A percentile compares a stretch with the other conserved stretches of the same genome.
Evolutionary conservation across 1,284 basidiomycete species (phyloP).

Genomic region (Fomitopsis betulina): DNA sequence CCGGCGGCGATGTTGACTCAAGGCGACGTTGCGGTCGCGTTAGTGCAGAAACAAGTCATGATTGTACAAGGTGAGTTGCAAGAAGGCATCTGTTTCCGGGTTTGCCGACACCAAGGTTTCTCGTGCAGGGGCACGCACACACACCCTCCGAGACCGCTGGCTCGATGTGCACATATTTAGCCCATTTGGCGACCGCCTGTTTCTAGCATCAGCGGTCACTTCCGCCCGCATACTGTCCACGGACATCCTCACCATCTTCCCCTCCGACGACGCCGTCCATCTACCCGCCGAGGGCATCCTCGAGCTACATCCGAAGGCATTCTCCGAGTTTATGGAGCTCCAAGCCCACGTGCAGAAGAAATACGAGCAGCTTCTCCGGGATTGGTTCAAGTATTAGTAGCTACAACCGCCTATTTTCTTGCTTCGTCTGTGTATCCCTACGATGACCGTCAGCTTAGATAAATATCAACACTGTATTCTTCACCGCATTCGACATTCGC

Average conservation of each 20-base stretch:
- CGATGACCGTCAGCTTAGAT: too few species aligned
- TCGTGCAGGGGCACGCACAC: constrained; percentile 37
- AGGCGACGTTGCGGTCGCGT: background rate
- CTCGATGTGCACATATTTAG: constrained; percentile 59
- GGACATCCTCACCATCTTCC: constrained; percentile 55
- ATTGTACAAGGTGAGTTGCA: constrained; percentile 53
- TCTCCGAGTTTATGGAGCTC: constrained; percentile 48
- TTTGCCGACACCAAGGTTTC: background rate
- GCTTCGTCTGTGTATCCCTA: too few species aligned
- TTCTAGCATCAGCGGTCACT: constrained; percentile 52
- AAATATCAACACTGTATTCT: background rate
- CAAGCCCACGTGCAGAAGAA: constrained; percentile 43
- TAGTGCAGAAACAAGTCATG: constrained; percentile 44
- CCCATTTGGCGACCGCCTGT: constrained; percentile 57
- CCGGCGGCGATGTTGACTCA: background rate
- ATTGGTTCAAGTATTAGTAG: constrained; percentile 1
- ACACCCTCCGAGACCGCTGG: constrained; percentile 46
- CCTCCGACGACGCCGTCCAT: constrained; percentile 32
- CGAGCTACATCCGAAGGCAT: constrained; percentile 52
- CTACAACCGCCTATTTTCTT: too few species aligned
- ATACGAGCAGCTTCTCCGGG: constrained; percentile 42
- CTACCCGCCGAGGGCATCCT: constrained; percentile 47
- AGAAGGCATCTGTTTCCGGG: background rate
- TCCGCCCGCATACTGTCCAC: constrained; percentile 52
- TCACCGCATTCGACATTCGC: background rate